Conservation (phyloP, 1,284 basidiomycete species). For the Puccinia coronata region DNA sequence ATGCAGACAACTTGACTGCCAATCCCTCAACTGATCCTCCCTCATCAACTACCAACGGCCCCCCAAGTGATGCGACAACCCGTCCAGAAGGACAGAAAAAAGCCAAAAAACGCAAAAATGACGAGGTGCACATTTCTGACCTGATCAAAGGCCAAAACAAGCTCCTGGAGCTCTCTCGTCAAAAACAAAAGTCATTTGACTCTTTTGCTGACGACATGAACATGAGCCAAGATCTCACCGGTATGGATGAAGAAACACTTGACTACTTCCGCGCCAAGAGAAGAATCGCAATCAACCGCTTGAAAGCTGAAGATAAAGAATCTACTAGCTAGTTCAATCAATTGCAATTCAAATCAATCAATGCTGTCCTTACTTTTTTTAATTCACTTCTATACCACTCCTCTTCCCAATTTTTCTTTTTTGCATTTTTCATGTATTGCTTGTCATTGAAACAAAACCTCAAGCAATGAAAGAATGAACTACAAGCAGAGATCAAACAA, state of each 20-base stretch:
- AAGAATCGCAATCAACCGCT: neutral
- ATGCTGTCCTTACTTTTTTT: too few species aligned
- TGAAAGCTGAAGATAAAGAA: neutral
- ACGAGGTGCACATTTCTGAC: neutral
- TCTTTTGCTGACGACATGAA: neutral
- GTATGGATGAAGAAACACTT: slow-evolving; percentile 4
- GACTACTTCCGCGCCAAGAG: slow-evolving; percentile 8
- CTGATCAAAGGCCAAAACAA: slow-evolving; percentile 16
- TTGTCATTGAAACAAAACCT: too few species aligned
- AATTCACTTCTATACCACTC: too few species aligned
- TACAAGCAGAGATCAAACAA: neutral
- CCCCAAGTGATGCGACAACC: too few species aligned
- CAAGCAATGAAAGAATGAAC: too few species aligned
- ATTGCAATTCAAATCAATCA: too few species aligned
- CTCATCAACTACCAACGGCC: too few species aligned
- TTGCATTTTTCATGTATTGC: too few species aligned
- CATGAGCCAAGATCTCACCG: neutral
- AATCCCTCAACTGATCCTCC: too few species aligned
- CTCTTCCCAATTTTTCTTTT: too few species aligned
- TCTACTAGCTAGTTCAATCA: neutral
- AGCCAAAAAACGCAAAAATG: neutral
- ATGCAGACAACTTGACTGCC: too few species aligned
- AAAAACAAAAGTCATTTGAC: slow-evolving; percentile 8
- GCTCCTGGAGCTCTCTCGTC: neutral
- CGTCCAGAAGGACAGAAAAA: neutral